These are phyloP conservation scores for Fonsecaea multimorphosa DNA, from an alignment of 2,329 filamentous ascomycete species.

Conservation along the genomic window DNA sequence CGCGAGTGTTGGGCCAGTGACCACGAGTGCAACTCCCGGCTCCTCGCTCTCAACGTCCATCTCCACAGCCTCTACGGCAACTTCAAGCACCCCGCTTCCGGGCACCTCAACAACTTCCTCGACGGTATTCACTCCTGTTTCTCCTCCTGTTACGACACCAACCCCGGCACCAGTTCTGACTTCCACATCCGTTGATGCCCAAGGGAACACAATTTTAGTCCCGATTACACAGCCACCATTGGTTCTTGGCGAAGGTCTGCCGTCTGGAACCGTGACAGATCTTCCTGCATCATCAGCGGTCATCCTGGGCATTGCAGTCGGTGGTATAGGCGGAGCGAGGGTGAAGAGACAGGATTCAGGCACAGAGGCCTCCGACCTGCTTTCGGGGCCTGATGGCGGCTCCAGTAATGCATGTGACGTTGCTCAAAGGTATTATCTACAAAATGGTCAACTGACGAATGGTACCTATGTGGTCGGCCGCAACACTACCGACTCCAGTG, in stretches of 20 bases:
- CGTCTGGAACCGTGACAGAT: conserved; percentile 28
- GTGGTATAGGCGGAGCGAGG: conserved; percentile 14
- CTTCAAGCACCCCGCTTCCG: conserved; percentile 12
- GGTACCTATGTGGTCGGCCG: conserved; percentile 31
- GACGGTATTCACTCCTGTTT: conserved; percentile 24
- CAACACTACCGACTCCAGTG: conserved; percentile 31
- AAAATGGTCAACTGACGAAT: conserved; percentile 25
- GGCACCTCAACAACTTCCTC: conserved; percentile 16
- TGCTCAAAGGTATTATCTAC: conserved; percentile 29
- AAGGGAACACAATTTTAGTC: conserved; percentile 28
- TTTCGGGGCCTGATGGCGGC: conserved; percentile 24
- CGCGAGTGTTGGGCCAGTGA: conserved; percentile 7
- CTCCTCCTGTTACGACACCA: conserved; percentile 23
- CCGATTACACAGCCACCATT: conserved; percentile 26
- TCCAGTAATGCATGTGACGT: conserved; percentile 30
- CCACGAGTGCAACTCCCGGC: conserved; percentile 8
- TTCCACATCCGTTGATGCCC: conserved; percentile 22
- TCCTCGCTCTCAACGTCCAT: conserved; percentile 1
- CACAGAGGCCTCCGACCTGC: conserved; percentile 15
- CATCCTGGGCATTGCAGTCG: conserved; percentile 28
- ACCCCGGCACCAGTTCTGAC: conserved; percentile 21
- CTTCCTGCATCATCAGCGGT: conserved; percentile 28
- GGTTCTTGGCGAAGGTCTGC: conserved; percentile 33
- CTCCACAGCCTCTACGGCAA: not conserved
- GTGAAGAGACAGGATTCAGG: conserved; percentile 28